phyloP scores from a whole-genome alignment of 1,284 basidiomycete genomes.

The Cryptococcus sp. region DNA sequence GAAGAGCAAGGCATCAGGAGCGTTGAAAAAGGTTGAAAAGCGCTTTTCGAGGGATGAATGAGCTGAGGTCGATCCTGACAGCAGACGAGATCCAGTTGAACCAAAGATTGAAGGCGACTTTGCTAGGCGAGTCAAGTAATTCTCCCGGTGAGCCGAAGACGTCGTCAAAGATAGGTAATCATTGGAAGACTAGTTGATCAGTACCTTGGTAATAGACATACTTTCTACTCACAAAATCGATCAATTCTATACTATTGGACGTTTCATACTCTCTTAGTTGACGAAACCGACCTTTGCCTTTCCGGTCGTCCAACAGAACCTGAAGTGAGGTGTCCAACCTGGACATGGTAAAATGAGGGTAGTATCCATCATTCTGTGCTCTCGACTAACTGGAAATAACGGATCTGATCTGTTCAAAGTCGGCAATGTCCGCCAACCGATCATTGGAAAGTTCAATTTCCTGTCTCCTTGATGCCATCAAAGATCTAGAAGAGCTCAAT shows the following conservation, averaged over 20 bases:
- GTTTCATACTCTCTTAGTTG: slow-evolving; percentile 24
- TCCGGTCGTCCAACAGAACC: slow-evolving; percentile 22
- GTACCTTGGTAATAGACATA: background rate
- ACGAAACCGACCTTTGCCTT: slow-evolving; percentile 32
- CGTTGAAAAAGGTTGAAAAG: slow-evolving; percentile 61
- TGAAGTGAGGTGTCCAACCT: slow-evolving; percentile 27
- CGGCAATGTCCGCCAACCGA: too few relatives aligned
- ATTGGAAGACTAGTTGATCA: slow-evolving; percentile 51
- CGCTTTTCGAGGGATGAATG: slow-evolving; percentile 68
- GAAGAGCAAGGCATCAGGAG: slow-evolving; percentile 73
- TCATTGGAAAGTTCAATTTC: too few relatives aligned
- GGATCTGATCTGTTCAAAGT: too few relatives aligned
- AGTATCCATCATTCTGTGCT: background rate
- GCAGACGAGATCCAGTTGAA: slow-evolving; percentile 80
- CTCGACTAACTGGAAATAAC: too few relatives aligned
- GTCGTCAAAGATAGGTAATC: slow-evolving; percentile 85
- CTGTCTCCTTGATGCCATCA: too few relatives aligned
- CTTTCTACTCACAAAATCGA: slow-evolving; percentile 38
- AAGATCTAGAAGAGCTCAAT: too few relatives aligned
- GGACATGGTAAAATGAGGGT: background rate
- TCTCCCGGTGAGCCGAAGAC: slow-evolving; percentile 56
- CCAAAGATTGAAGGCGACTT: slow-evolving; percentile 65
- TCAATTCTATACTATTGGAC: slow-evolving; percentile 9
- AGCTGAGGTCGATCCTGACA: slow-evolving; percentile 68
- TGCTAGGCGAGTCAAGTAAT: slow-evolving; percentile 58